Conservation (phyloP, 1,284 basidiomycete genomes). For the Taiwanofungus camphoratus region DNA sequence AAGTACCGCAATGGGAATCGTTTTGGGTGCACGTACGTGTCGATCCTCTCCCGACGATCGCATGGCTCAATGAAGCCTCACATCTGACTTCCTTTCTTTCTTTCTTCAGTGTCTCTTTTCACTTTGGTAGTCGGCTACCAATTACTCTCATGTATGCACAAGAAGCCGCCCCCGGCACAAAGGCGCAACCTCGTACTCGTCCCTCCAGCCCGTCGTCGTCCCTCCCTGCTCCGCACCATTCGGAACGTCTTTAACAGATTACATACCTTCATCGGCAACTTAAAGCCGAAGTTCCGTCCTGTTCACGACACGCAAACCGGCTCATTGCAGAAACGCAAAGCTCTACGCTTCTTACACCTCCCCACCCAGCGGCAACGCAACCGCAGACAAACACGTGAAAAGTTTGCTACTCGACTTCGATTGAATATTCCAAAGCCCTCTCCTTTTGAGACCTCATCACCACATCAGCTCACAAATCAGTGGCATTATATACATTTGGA, state of each 20-base stretch:
- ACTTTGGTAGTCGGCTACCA: slow-evolving; percentile 24
- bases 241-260: slow-evolving; percentile 4
- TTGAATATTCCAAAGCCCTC: slow-evolving; percentile 13
- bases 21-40: slow-evolving; percentile 9
- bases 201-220: slow-evolving; percentile 14
- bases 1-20: slow-evolving; percentile 6
- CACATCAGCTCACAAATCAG: slow-evolving; percentile 9
- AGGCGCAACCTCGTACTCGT: slow-evolving; percentile 5
- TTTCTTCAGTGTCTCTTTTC: slow-evolving; percentile 14
- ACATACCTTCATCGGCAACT: neutral
- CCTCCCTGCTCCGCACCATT: slow-evolving; percentile 6
- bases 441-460: slow-evolving; percentile 10
- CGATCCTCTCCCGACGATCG: neutral
- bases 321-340: neutral
- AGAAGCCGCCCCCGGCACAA: slow-evolving; percentile 8
- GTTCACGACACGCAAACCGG: neutral
- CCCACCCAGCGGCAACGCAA: slow-evolving; percentile 8
- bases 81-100: neutral
- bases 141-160: slow-evolving; percentile 19
- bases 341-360: slow-evolving; percentile 16
- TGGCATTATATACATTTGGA: slow-evolving; percentile 19
- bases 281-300: neutral
- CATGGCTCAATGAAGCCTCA: neutral
- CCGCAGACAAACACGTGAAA: slow-evolving; percentile 9
- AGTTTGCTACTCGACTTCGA: slow-evolving; percentile 12